Base-by-base conservation (phyloP, 805 yeast genomes). In the Ogataea corticis region DNA sequence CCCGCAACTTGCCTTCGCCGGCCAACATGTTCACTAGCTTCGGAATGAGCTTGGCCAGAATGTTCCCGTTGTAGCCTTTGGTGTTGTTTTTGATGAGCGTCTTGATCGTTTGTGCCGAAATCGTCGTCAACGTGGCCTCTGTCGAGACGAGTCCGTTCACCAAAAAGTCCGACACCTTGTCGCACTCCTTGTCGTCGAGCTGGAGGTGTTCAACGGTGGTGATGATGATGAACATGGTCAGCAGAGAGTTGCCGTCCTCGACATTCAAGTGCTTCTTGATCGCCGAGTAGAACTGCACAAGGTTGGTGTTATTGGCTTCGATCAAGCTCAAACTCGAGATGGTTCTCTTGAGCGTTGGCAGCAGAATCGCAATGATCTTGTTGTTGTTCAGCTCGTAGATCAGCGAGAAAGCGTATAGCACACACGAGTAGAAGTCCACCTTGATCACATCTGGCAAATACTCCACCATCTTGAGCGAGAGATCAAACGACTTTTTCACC, bases 381-480 rank as follows among this genome's bases (percentile, higher is more conserved):
- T 67, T 38, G 41, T 67, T 61, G 19, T 67, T 59, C 35, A 70
- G 68, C 55, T 78, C 76, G 57, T 76, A 78, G 41, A 85, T 69
- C 54, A 73, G 71, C 6, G 84, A 78, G 46, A 85, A 76, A 6
- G 85, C 73, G 55, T 75, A 83, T 18, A 91, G 64, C 32, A 86
- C 56, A 55, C 96, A 83, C 0, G 91, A 76, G 58, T 79, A 80
- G 23, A 92, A 66, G 61, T 92, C 98, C 11, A 71, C 63, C 52
- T 79, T 79, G 37, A 88, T 85, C 15, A 84, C 72, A 19, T 72
- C 79, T 0, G 95, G 92, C 54, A 91, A 82, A 28, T 68, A 69
- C 13, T 72, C 72, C 17, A 82, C 73, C 82, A 87, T 85, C 7
- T 70, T 78, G n/a, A 82, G 77, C 17, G 87, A 67, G 1, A 76